A percentile compares a stretch with the other conserved stretches of the same genome.
These are phyloP conservation scores for Schrenkiella parvula DNA, from an alignment of 345 rosid species.

Conservation along the genomic window DNA sequence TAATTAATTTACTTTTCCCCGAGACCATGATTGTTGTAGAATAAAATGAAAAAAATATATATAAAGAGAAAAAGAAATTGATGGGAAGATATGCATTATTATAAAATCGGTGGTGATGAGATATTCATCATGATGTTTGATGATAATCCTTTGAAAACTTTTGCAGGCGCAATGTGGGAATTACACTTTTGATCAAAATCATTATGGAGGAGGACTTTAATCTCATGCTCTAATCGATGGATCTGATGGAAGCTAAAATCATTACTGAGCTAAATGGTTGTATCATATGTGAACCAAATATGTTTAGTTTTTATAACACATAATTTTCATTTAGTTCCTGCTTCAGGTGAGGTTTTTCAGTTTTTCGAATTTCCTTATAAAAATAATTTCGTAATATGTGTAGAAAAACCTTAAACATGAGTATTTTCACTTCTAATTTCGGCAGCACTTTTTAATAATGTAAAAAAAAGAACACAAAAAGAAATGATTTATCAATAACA, in stretches of 20 bases:
- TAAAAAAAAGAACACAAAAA: neutral
- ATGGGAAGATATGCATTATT: slow-evolving; percentile 17
- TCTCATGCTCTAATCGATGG: slow-evolving; percentile 4
- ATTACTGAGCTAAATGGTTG: neutral
- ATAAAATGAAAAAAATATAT: neutral
- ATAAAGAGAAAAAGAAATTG: neutral
- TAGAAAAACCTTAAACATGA: too few species aligned
- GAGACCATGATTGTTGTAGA: slow-evolving; percentile 5
- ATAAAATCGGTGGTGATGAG: slow-evolving; percentile 30
- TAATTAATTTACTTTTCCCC: neutral
- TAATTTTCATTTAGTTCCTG: too few species aligned
- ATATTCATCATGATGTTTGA: slow-evolving; percentile 29
- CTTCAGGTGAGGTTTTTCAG: too few species aligned
- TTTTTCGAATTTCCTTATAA: too few species aligned
- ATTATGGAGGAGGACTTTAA: neutral
- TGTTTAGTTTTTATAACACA: too few species aligned
- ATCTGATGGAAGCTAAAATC: neutral
- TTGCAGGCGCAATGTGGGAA: slow-evolving; percentile 16
- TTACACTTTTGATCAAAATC: slow-evolving; percentile 15
- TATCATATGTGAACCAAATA: neutral
- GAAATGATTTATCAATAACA: neutral
- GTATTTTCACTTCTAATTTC: too few species aligned
- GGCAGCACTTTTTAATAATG: too few species aligned
- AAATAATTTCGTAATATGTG: too few species aligned
- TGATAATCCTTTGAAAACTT: slow-evolving; percentile 18